A percentile compares a stretch with the other conserved stretches of the same genome.
Evolutionary conservation across 2,329 filamentous ascomycete species (phyloP).

Genomic region (Diaporthe sp.): DNA sequence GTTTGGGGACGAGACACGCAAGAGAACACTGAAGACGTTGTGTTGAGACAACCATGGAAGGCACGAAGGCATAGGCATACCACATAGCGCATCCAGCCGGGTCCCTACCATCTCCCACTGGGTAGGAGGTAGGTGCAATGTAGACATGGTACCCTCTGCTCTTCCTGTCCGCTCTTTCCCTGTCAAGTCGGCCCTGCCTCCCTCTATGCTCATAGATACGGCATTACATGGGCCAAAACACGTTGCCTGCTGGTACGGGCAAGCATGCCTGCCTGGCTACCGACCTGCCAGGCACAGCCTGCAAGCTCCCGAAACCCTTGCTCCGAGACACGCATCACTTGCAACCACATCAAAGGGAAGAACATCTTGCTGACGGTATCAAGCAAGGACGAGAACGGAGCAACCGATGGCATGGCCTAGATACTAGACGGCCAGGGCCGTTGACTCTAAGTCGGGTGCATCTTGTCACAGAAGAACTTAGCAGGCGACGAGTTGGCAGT

Average conservation of each 20-base stretch:
- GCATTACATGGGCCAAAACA: not conserved
- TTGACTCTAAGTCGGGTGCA: not conserved
- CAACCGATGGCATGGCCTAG: not conserved
- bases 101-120: not conserved
- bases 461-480: not conserved
- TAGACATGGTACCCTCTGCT: too few species aligned
- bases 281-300: not conserved
- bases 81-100: not conserved
- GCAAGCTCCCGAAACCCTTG: conserved; percentile 3
- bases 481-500: not conserved
- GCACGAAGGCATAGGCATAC: not conserved
- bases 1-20: not conserved
- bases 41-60: not conserved
- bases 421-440: not conserved
- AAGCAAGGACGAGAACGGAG: not conserved
- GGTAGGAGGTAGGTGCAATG: not conserved
- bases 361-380: not conserved
- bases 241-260: not conserved
- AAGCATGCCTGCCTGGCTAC: not conserved
- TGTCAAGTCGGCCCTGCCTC: not conserved
- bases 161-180: conserved; percentile 7
- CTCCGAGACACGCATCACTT: conserved; percentile 12
- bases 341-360: conserved; percentile 1
- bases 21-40: not conserved
- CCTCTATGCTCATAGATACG: not conserved